Conservation (phyloP, 2,329 filamentous ascomycete genomes). For the Aspergillus pseudotamarii region DNA sequence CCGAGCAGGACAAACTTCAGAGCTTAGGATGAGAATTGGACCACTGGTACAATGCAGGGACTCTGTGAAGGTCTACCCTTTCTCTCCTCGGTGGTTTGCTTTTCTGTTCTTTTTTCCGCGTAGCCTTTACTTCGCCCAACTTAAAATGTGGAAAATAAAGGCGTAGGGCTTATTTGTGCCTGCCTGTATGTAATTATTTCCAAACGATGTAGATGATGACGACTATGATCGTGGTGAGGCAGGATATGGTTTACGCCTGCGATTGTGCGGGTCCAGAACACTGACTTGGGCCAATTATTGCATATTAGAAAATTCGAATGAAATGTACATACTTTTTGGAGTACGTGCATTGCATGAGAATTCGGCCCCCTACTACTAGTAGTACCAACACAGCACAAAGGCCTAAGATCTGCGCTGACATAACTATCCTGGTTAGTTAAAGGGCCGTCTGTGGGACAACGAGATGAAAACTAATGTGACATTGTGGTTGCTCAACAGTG, state of each 20-base stretch:
- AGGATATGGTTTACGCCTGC: not conserved
- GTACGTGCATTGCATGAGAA: not conserved
- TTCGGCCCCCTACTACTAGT: not conserved
- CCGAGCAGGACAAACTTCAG: slow-evolving; percentile 51
- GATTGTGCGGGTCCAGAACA: not conserved
- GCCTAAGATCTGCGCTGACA: not conserved
- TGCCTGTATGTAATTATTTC: not conserved
- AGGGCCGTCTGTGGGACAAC: not conserved
- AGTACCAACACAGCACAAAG: not conserved
- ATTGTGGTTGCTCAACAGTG: not conserved
- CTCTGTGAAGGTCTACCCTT: not conserved
- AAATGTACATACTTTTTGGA: not conserved
- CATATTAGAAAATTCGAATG: not conserved
- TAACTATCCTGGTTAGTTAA: not conserved
- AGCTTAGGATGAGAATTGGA: slow-evolving; percentile 27
- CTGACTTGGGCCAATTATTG: not conserved
- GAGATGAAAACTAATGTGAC: not conserved
- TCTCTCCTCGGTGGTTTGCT: not conserved
- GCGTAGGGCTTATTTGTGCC: not conserved
- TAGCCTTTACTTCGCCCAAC: not conserved
- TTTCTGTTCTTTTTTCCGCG: not conserved
- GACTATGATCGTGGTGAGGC: not conserved
- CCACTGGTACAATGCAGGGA: not conserved
- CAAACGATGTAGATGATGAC: not conserved
- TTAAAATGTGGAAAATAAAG: not conserved